Percentiles rank a stretch among this genome's conserved stretches.
Conservation (phyloP, 768 basidiomycete species). For the Mycena floridula region DNA sequence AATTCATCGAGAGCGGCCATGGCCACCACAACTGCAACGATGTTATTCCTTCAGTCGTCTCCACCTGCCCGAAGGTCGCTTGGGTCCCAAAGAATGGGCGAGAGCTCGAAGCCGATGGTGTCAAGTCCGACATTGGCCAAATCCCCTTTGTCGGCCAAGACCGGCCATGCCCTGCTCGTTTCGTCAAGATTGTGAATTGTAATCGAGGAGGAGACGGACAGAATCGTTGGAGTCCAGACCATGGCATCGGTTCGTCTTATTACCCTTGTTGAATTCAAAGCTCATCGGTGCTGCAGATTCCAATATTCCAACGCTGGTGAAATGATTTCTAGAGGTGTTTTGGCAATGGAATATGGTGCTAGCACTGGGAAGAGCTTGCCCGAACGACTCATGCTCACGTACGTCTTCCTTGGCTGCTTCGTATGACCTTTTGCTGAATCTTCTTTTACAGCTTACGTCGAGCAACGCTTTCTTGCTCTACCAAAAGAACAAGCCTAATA, state of each 20-base stretch:
- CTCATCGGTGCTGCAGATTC: conserved; percentile 42
- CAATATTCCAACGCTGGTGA: conserved; percentile 96
- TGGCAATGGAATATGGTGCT: conserved; percentile 96
- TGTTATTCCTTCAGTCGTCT: conserved; percentile 96
- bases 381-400: conserved; percentile 93
- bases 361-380: conserved; percentile 88
- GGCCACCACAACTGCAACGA: conserved; percentile 97
- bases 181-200: conserved; percentile 96
- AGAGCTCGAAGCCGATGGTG: conserved; percentile 85
- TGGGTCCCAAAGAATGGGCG: conserved; percentile 99
- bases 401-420: conserved; percentile 22
- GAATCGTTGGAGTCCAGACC: conserved; percentile 85
- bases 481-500: no score
- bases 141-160: conserved; percentile 94
- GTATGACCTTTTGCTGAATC: conserved; percentile 7
- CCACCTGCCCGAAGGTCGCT: conserved; percentile 88
- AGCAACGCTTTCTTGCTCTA: conserved; percentile 93
- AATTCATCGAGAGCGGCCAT: conserved; percentile 86
- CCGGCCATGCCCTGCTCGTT: conserved; percentile 86
- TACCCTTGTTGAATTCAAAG: not conserved
- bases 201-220: conserved; percentile 92
- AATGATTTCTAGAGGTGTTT: conserved; percentile 85
- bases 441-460: conserved; percentile 55
- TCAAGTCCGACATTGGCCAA: conserved; percentile 88
- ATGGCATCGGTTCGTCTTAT: conserved; percentile 70